These are phyloP conservation scores for Stromatinia cepivora DNA, from an alignment of 2,329 filamentous ascomycete species.

Conservation along the genomic window DNA sequence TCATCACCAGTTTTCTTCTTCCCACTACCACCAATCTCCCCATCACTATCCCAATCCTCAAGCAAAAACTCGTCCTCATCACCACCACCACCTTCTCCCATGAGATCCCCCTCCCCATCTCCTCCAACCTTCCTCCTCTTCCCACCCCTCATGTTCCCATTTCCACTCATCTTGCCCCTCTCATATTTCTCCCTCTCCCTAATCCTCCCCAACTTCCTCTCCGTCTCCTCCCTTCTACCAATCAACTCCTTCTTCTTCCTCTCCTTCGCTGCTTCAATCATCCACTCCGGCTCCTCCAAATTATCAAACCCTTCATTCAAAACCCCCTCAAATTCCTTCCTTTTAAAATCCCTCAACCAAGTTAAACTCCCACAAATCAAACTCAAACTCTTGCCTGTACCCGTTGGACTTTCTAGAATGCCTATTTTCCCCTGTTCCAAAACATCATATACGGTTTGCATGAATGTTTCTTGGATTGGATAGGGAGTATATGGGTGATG, in stretches of 20 bases:
- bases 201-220: conserved; percentile 57
- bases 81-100: conserved; percentile 38
- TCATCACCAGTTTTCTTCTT: conserved; percentile 38
- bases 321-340: conserved; percentile 27
- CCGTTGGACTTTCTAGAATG: conserved; percentile 73
- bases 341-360: conserved; percentile 69
- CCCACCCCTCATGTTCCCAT: conserved; percentile 49
- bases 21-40: conserved; percentile 45
- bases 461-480: conserved; percentile 68
- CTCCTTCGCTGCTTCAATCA: conserved; percentile 60
- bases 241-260: conserved; percentile 56
- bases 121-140: conserved; percentile 43
- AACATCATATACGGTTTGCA: conserved; percentile 67
- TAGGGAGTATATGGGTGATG: conserved; percentile 72
- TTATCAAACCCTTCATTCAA: conserved; percentile 42
- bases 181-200: conserved; percentile 57
- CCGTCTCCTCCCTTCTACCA: conserved; percentile 58
- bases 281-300: conserved; percentile 65
- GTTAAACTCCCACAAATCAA: conserved; percentile 71
- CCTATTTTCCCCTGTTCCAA: conserved; percentile 66
- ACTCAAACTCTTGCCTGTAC: conserved; percentile 71
- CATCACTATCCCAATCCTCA: conserved; percentile 68
- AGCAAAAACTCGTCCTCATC: conserved; percentile 64
- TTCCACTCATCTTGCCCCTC: conserved; percentile 48
- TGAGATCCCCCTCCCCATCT: conserved; percentile 25